A percentile compares a stretch with the other conserved stretches of the same genome.
Conservation (phyloP, 2,329 filamentous ascomycete species). For the Gliomastix tumulicola region DNA sequence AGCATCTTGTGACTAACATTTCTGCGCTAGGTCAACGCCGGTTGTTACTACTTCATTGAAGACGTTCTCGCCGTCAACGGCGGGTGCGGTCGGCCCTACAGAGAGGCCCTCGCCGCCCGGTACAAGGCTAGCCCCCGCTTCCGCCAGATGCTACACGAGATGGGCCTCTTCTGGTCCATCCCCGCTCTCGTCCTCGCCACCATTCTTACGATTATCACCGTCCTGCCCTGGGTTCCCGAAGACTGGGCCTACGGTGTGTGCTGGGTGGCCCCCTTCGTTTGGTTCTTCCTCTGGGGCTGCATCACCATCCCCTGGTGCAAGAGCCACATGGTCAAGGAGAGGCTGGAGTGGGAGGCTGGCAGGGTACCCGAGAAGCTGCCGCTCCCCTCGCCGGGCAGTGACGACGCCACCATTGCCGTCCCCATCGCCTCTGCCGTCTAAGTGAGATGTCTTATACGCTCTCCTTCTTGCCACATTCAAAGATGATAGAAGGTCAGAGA, state of each 20-base stretch:
- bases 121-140: slow-evolving; percentile 33
- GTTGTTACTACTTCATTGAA: slow-evolving; percentile 59
- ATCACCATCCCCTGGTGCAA: slow-evolving; percentile 28
- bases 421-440: background rate
- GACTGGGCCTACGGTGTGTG: slow-evolving; percentile 27
- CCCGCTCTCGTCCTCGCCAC: slow-evolving; percentile 26
- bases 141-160: slow-evolving; percentile 28
- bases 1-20: background rate
- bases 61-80: slow-evolving; percentile 63
- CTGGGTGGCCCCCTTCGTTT: slow-evolving; percentile 31
- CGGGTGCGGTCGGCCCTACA: slow-evolving; percentile 38
- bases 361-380: slow-evolving; percentile 5
- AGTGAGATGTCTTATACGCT: background rate
- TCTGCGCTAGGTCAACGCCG: slow-evolving; percentile 45
- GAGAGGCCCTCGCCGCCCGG: slow-evolving; percentile 31
- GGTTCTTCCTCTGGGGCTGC: slow-evolving; percentile 23
- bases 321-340: slow-evolving; percentile 24
- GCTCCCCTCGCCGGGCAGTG: slow-evolving; percentile 1
- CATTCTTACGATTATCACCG: slow-evolving; percentile 25
- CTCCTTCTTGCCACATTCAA: background rate
- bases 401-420: background rate
- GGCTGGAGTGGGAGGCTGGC: slow-evolving; percentile 26
- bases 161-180: slow-evolving; percentile 33
- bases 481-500: too few species aligned
- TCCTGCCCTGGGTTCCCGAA: slow-evolving; percentile 23